Percentiles rank a stretch among this genome's conserved stretches.
Evolutionary conservation across 306 rosid genomes (phyloP).

Genomic region (Benincasa hispida): DNA sequence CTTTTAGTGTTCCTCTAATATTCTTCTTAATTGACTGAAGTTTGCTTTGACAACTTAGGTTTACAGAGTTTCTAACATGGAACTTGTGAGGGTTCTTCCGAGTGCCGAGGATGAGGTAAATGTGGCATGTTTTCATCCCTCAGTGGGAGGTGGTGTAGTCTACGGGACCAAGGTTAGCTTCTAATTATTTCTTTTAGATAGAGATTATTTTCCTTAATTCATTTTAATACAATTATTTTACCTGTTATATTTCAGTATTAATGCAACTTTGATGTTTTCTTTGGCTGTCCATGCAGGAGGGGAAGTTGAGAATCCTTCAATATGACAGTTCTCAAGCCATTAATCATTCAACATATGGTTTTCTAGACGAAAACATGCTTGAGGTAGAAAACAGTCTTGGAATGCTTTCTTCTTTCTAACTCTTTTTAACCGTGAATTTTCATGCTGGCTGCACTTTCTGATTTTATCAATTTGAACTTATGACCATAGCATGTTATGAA

Average conservation of each 20-base stretch:
- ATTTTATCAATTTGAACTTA: background rate
- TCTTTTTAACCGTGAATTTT: background rate
- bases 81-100: constrained; percentile 94
- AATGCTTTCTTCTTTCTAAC: background rate
- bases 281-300: constrained; percentile 58
- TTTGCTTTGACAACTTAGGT: constrained; percentile 42
- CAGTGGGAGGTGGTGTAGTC: constrained; percentile 94
- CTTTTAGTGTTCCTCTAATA: background rate
- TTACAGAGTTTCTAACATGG: constrained; percentile 94
- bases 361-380: constrained; percentile 34
- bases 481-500: background rate
- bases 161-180: constrained; percentile 84
- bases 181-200: background rate
- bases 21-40: background rate
- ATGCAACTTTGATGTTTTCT: background rate
- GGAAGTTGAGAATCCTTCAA: constrained; percentile 74
- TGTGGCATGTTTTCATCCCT: constrained; percentile 97
- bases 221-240: background rate
- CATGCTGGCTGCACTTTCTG: background rate
- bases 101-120: constrained; percentile 99
- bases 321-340: constrained; percentile 24
- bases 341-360: constrained; percentile 15
- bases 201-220: background rate
- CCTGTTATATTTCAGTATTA: background rate
- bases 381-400: constrained; percentile 24